These are phyloP conservation scores for Volvox carteri DNA, from an alignment of 163 green algal genomes.

Conservation along the genomic window DNA sequence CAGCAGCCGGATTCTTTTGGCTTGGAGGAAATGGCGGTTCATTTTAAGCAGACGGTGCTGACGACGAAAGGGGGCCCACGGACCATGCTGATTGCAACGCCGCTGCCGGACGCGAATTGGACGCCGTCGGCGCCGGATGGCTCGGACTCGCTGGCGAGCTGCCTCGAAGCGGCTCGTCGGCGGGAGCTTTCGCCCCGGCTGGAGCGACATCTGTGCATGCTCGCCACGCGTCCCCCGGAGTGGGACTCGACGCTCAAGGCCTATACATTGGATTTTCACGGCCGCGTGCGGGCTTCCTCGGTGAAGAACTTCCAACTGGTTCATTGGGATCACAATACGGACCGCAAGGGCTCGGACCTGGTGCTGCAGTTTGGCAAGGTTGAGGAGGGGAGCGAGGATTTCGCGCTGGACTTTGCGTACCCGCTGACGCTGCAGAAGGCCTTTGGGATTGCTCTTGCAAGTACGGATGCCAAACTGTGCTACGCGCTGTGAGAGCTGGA, in stretches of 20 bases:
- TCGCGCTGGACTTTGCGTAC: slow-evolving; percentile 74
- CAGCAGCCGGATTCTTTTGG: slow-evolving; percentile 18
- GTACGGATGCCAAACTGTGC: slow-evolving; percentile 59
- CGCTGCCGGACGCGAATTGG: slow-evolving; percentile 58
- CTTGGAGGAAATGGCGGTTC: slow-evolving; percentile 63
- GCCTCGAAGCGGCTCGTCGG: slow-evolving; percentile 58
- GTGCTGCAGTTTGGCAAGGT: slow-evolving; percentile 74
- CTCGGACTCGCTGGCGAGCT: slow-evolving; percentile 57
- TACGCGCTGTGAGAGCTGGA: slow-evolving; percentile 45
- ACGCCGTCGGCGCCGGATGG: background rate
- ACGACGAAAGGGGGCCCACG: slow-evolving; percentile 59
- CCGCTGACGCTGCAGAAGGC: slow-evolving; percentile 68
- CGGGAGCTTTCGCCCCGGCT: slow-evolving; percentile 61
- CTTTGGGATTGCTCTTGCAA: slow-evolving; percentile 62
- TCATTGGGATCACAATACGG: slow-evolving; percentile 74
- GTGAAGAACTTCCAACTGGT: slow-evolving; percentile 96
- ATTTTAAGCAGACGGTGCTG: slow-evolving; percentile 67
- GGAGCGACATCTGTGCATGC: slow-evolving; percentile 75
- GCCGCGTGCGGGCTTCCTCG: slow-evolving; percentile 80
- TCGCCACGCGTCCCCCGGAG: slow-evolving; percentile 85
- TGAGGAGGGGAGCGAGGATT: slow-evolving; percentile 58
- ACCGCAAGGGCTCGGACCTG: slow-evolving; percentile 62
- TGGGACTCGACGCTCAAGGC: slow-evolving; percentile 82
- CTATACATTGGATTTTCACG: slow-evolving; percentile 93
- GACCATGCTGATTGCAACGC: slow-evolving; percentile 62